phyloP scores from a whole-genome alignment of 306 rosid species.

The Carpinus fangiana region DNA sequence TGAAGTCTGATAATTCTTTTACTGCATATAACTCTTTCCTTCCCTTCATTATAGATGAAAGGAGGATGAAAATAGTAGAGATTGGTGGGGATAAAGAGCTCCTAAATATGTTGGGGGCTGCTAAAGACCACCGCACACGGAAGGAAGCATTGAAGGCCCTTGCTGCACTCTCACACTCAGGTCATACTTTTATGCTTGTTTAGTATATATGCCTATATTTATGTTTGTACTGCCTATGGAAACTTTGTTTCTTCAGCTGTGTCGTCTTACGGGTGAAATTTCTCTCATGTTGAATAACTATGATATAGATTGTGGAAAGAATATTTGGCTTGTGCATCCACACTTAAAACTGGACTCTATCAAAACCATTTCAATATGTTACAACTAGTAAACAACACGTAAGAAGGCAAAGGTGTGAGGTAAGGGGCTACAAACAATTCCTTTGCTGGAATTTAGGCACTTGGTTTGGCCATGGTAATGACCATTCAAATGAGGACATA shows the following conservation, averaged over 20 bases:
- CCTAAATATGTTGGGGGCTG: conserved; percentile 72
- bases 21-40: conserved; percentile 12
- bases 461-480: neutral
- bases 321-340: neutral
- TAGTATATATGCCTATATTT: neutral
- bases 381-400: neutral
- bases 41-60: conserved; percentile 54
- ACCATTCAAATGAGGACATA: neutral
- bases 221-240: neutral
- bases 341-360: neutral
- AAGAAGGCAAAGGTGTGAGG: neutral
- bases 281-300: conserved; percentile 10
- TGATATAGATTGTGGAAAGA: neutral
- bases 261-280: conserved; percentile 3
- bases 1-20: conserved; percentile 17
- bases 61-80: conserved; percentile 79
- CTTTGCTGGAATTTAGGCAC: neutral
- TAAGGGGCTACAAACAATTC: neutral
- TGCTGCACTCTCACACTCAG: conserved; percentile 69
- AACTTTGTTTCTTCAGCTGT: neutral
- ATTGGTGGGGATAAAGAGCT: conserved; percentile 74
- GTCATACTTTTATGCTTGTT: conserved; percentile 34
- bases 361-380: neutral
- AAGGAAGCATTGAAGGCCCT: conserved; percentile 86
- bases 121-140: conserved; percentile 87